Base-by-base conservation (phyloP, 2,329 filamentous ascomycete genomes). In the Beauveria pseudobassiana region DNA sequence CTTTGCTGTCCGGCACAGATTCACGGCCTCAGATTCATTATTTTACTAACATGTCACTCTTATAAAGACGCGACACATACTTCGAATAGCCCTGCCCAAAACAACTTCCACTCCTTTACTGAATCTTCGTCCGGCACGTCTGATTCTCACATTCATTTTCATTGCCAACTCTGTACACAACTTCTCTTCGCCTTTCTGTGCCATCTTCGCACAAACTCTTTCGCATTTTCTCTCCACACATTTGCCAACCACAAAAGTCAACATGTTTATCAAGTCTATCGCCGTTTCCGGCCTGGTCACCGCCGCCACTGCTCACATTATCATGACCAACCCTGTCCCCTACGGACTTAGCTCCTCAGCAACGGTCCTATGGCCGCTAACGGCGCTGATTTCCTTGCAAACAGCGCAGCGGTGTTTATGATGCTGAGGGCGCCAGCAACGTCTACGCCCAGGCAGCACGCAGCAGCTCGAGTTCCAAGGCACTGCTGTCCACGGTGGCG, bases 381-480 rank as follows among this genome's bases (percentile, higher is more conserved):
- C 43, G 90, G 89, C 0, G 77, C 75, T 43, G 78, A 96, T 72
- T 99, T 90, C 71, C 95, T 0, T 98, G 95, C 85, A 93, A 96
- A 73, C 74, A 81, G 57, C 77, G 82, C 8, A n/a, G 67, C 0
- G 78, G 76, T 0, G 52, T 71, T 53, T 81, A 82, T 5, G 76
- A 80, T 0, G 76, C 78, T 1, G 75, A 79, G 1, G 75, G 75
- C 6, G 72, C 69, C 1, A 76, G 74, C 69, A 91, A 90, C 67
- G 71, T 77, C 1, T 90, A 89, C 74, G 76, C 80, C 0, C 69
- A 74, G 2, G 75, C 1, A 74, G 73, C 68, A 70, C 63, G 0
- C 72, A 75, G 22, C 72, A 77, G 0, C 79, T 97, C 1, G 73
- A 75, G 0, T 90, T 96, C 74, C 76, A 76, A 0, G 93, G 92